phyloP scores from a whole-genome alignment of 1,284 basidiomycete species.

The Puccinia coronata region DNA sequence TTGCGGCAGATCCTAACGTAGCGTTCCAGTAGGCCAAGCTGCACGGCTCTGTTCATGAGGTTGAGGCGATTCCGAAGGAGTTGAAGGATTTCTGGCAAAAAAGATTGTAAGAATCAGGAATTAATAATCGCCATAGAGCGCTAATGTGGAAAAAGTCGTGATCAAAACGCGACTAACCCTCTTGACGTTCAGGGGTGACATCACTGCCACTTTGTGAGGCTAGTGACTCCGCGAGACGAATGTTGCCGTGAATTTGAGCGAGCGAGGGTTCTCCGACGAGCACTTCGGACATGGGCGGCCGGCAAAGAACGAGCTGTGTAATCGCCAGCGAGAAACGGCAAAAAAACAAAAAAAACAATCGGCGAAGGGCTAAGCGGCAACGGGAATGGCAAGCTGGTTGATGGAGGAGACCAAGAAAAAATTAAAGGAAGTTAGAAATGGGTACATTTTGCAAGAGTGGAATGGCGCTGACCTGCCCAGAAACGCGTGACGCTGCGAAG shows the following conservation, averaged over 20 bases:
- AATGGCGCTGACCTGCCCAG: neutral
- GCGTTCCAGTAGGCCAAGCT: conserved; percentile 18
- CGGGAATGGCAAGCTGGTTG: neutral
- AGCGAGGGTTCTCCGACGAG: neutral
- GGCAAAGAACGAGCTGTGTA: neutral
- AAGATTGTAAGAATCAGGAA: neutral
- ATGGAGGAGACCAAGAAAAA: neutral
- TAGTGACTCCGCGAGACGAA: conserved; percentile 5
- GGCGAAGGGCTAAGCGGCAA: neutral
- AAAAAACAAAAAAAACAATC: neutral
- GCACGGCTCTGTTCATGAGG: neutral
- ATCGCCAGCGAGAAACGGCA: neutral
- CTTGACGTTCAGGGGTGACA: neutral
- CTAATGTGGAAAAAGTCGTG: neutral
- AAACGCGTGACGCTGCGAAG: neutral
- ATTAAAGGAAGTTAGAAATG: neutral
- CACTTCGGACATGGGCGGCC: conserved; percentile 1
- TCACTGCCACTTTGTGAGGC: neutral
- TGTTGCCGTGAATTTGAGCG: neutral
- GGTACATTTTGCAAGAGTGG: neutral
- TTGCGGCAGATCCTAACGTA: conserved; percentile 25
- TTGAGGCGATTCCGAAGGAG: neutral
- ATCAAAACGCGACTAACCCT: neutral
- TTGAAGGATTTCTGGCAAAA: neutral
- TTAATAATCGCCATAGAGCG: neutral